These are phyloP conservation scores for Gossypium anomalum DNA, from an alignment of 345 rosid species.

Conservation along the genomic window DNA sequence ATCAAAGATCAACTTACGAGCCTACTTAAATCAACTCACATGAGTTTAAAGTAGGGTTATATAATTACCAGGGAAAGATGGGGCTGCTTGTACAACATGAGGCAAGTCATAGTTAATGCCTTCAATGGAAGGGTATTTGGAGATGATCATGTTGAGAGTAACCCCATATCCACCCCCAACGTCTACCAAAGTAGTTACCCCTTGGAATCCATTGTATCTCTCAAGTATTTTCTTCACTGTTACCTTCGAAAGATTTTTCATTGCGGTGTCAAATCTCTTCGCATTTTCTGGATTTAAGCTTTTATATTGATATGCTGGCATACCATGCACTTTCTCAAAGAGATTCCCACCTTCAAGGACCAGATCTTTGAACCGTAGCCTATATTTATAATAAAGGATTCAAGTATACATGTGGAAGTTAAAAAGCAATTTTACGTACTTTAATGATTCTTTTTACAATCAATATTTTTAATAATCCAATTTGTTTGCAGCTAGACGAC, in stretches of 20 bases:
- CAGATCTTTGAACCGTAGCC: conserved; percentile 29
- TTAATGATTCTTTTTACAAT: no score
- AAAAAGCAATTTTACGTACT: no score
- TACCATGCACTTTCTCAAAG: conserved; percentile 31
- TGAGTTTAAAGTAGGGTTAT: neutral
- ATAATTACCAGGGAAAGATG: neutral
- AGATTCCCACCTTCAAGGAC: conserved; percentile 33
- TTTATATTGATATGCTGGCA: conserved; percentile 24
- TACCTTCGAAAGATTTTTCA: conserved; percentile 17
- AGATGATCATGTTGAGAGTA: neutral
- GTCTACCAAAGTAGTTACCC: conserved; percentile 23
- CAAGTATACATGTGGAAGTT: no score
- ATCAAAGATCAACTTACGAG: no score
- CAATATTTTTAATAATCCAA: no score
- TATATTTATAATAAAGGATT: neutral
- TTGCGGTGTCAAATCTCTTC: conserved; percentile 21
- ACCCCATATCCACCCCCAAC: conserved; percentile 24
- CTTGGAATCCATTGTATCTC: conserved; percentile 35
- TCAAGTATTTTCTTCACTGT: conserved; percentile 27
- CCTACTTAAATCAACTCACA: no score
- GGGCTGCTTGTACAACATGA: neutral
- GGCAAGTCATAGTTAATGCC: neutral
- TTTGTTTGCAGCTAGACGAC: no score
- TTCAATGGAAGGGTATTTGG: neutral
- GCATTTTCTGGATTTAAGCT: conserved; percentile 8